A percentile compares a stretch with the other conserved stretches of the same genome.
Evolutionary conservation across 2,329 filamentous ascomycete species (phyloP).

Genomic region (Hypomyces rosellus): DNA sequence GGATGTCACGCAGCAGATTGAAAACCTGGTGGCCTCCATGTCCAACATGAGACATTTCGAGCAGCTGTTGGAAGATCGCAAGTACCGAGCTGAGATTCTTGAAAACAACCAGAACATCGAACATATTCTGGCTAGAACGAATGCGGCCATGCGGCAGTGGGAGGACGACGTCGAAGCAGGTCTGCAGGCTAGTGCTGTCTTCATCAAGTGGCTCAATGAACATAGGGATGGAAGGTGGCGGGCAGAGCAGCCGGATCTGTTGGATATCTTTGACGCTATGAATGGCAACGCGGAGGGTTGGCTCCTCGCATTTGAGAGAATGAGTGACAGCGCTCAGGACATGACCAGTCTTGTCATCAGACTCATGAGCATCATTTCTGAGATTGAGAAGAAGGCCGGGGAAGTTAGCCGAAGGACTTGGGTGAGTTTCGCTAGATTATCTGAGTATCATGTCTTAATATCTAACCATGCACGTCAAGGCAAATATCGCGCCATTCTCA

Average conservation of each 20-base stretch:
- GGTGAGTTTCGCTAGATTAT: constrained; percentile 42
- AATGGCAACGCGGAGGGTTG: constrained; percentile 87
- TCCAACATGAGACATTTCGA: constrained; percentile 79
- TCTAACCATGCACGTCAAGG: constrained; percentile 6
- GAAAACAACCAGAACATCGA: constrained; percentile 88
- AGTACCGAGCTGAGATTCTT: constrained; percentile 75
- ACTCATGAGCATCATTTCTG: constrained; percentile 69
- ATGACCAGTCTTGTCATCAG: constrained; percentile 65
- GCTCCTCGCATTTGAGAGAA: constrained; percentile 70
- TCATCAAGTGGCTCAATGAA: constrained; percentile 66
- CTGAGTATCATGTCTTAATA: neutral
- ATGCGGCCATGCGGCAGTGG: constrained; percentile 66
- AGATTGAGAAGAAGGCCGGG: constrained; percentile 81
- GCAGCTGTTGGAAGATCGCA: constrained; percentile 76
- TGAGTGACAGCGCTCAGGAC: constrained; percentile 65
- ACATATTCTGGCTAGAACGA: constrained; percentile 77
- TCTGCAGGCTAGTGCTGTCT: constrained; percentile 66
- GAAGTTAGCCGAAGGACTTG: constrained; percentile 73
- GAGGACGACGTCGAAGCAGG: constrained; percentile 75
- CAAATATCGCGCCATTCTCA: constrained; percentile 18
- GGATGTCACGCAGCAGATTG: constrained; percentile 75
- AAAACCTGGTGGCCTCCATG: constrained; percentile 75
- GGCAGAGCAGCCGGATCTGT: constrained; percentile 54
- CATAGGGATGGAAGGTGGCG: constrained; percentile 58
- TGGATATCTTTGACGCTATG: constrained; percentile 82